Base-by-base conservation (phyloP, 2,329 filamentous ascomycete genomes). In the Huntiella omanensis region DNA sequence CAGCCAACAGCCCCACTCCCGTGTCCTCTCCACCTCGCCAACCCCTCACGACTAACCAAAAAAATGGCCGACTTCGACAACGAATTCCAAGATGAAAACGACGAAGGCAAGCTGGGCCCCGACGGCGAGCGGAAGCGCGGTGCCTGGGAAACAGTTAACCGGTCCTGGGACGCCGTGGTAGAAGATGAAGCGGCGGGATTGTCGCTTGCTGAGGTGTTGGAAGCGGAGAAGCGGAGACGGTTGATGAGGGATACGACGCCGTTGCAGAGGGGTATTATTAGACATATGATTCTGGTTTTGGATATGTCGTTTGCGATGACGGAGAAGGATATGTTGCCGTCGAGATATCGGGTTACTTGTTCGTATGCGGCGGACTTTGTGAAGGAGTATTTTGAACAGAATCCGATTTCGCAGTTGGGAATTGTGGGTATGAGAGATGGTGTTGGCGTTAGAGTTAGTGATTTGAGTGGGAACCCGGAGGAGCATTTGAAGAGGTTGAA, bases 361-460 rank as follows among this genome's bases (percentile, higher is more conserved):
- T 78, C 78, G 52, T 92, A 86, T 61, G 81, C 86, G 12, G 75
- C 80, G 52, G 80, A 86, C 48, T 98, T 96, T 61, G 81, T 96
- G 42, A 73, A 79, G 49, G 88, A 95, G 60, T 98, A 85, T 64
- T 98, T 96, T 58, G 91, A 96, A 62, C 91, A 98, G 62, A 98
- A 98, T 56, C 91, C 91, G 8, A 96, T 98, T 53, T 93, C 86
- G 7, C 91, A 98, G 63, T 73, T 98, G 48, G 87, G 83, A 17
- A 80, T 98, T 28, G 68, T 98, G 35, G 88, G 83, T 43, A 94
- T 96, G 83, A 76, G 83, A 51, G 91, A 96, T 59, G 91, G 91
- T 12, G 69, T 96, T 12, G 87, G 87, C 2, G 68, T 92, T 17
- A 70, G 83, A 35, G 74, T 98, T 52, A 91, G 82, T 57, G 84